Conservation (phyloP, 2,329 filamentous ascomycete genomes). For the Orbilia blumenaviensis region DNA sequence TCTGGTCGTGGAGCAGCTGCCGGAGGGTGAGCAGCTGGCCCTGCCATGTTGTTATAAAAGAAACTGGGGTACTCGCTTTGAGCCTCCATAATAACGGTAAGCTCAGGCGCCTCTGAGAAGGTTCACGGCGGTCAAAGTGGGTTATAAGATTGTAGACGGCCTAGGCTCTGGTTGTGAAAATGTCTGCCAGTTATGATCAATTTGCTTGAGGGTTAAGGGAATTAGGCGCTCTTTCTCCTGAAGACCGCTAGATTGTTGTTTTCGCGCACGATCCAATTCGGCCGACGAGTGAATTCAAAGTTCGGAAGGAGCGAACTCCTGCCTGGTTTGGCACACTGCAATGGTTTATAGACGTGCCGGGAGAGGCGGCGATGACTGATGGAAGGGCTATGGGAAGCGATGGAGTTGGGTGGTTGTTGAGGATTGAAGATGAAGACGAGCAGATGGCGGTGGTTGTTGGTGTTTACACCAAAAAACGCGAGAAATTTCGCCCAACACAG, state of each 20-base stretch:
- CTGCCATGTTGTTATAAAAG: constrained; percentile 50
- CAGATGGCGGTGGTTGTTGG: constrained; percentile 41
- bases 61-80: constrained; percentile 50
- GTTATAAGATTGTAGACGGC: background rate
- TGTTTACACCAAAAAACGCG: constrained; percentile 54
- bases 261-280: constrained; percentile 26
- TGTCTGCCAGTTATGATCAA: constrained; percentile 1
- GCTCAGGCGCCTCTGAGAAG: constrained; percentile 14
- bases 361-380: constrained; percentile 18
- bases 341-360: background rate
- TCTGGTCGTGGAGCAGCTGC: constrained; percentile 18
- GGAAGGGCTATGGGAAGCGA: constrained; percentile 14
- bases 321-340: constrained; percentile 3
- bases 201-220: constrained; percentile 11
- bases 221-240: constrained; percentile 30
- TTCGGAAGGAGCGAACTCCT: constrained; percentile 2
- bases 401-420: constrained; percentile 15
- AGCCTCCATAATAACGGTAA: constrained; percentile 35
- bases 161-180: constrained; percentile 11
- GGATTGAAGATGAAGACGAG: constrained; percentile 5
- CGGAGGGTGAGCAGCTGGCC: constrained; percentile 11
- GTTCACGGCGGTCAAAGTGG: background rate
- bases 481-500: constrained; percentile 55
- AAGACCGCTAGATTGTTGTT: background rate
- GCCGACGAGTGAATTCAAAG: background rate